Evolutionary conservation across 2,329 filamentous ascomycete genomes (phyloP), one percentile per base, ranked within the genome.

Genomic region (Thielaviopsis musarum): DNA sequence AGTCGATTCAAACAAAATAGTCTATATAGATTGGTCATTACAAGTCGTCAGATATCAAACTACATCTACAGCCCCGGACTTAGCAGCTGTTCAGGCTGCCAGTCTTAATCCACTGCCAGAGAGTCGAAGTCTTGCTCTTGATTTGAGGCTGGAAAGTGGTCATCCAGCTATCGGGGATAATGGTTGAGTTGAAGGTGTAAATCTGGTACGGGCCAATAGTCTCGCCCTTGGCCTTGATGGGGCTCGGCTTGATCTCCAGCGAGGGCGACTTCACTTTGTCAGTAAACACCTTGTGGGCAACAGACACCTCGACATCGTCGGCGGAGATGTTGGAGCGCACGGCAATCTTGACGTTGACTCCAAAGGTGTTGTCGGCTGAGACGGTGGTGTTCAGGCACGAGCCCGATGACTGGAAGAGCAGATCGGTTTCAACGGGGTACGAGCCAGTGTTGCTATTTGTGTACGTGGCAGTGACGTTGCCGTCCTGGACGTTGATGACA

Each of bases 381-480:
- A 17, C 28, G 19, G 24, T 56, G 4, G 21, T 9, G 48, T 52
- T 30, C 19, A 66, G 53, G 61, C 68, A 70, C 1, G 68, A 70
- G 54, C 63, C 61, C 0, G 60, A n/a, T 9, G 61, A 49, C 30
- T 69, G 65, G 52, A 65, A 70, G 1, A 69, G 49, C 6, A 70
- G 52, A 0, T 62, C 63, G 30, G 70, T 66, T 6, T 66, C 60
- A 1, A 70, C 56, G 9, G 66, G 66, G 59, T 69, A 71, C 0
- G 67, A 66, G 21, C 59, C 49, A 17, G 66, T 66, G n/a, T 62
- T 63, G 58, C 70, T 68, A 24, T 64, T 64, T 15, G 63, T 65
- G 3, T 64, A 62, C 1, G 60, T 66, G 3, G 61, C 65, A 7
- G 62, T 63, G 19, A 66, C 67, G 9, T 60, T 67, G 0, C 64